Evolutionary conservation across 2,329 filamentous ascomycete genomes (phyloP).

Genomic region (Fusarium aywerte): DNA sequence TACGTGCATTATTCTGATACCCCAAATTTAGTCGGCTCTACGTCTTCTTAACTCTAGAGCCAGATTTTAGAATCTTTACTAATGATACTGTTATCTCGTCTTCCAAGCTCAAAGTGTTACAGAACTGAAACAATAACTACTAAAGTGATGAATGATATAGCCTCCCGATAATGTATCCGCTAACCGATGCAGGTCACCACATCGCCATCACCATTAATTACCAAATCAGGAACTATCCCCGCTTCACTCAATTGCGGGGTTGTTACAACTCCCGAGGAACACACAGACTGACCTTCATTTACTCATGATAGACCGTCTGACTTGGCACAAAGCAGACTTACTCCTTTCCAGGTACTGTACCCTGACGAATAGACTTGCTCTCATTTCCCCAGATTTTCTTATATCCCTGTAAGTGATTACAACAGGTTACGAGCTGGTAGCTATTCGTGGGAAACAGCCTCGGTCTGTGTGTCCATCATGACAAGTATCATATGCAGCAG

Average conservation of each 20-base stretch:
- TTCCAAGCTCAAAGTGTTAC: neutral
- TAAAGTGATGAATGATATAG: neutral
- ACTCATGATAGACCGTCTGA: constrained; percentile 2
- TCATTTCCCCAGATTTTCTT: constrained; percentile 18
- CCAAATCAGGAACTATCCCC: constrained; percentile 17
- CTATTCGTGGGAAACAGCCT: constrained; percentile 29
- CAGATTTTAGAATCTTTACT: neutral
- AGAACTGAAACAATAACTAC: neutral
- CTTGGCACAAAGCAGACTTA: constrained; percentile 5
- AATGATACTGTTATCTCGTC: neutral
- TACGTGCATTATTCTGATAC: neutral
- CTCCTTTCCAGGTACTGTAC: constrained; percentile 3
- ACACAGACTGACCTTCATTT: neutral
- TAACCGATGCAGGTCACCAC: constrained; percentile 45
- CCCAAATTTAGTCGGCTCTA: neutral
- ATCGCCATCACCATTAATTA: constrained; percentile 33
- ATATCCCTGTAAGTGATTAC: constrained; percentile 11
- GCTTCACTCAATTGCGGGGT: constrained; percentile 35
- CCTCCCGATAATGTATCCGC: constrained; percentile 4
- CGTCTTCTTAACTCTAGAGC: neutral
- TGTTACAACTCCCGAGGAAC: constrained; percentile 10
- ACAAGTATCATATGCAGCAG: constrained; percentile 1
- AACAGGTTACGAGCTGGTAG: constrained; percentile 23
- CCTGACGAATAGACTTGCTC: constrained; percentile 19
- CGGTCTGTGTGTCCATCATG: constrained; percentile 21